These are phyloP conservation scores for Russula earlei DNA, from an alignment of 768 basidiomycete species.

Conservation along the genomic window DNA sequence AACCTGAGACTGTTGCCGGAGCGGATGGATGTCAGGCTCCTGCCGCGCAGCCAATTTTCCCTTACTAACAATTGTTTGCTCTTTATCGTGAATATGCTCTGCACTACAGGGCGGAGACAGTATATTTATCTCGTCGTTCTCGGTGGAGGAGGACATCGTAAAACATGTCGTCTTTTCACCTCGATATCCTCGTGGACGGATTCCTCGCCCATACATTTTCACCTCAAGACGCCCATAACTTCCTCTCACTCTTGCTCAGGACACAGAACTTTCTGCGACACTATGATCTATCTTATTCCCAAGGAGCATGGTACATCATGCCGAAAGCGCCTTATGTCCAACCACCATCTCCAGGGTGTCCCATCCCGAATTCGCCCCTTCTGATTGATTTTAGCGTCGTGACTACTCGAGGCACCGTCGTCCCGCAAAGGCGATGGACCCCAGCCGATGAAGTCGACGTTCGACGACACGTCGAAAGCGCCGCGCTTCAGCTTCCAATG, in stretches of 20 bases:
- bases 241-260: background rate
- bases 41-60: too few species aligned
- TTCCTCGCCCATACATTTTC: background rate
- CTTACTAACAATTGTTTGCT: too few species aligned
- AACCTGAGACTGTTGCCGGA: too few species aligned
- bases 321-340: background rate
- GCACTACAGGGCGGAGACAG: too few species aligned
- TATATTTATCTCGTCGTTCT: too few species aligned
- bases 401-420: background rate
- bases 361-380: background rate
- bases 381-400: background rate
- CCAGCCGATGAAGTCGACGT: constrained; percentile 3
- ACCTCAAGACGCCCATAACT: background rate
- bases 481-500: background rate
- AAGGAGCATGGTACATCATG: background rate
- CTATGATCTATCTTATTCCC: background rate
- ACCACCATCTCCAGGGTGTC: background rate
- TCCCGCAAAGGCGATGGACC: constrained; percentile 7
- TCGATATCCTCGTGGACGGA: constrained; percentile 1
- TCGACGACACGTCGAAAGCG: background rate
- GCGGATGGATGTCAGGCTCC: too few species aligned
- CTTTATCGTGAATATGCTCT: too few species aligned
- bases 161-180: background rate
- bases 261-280: background rate
- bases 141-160: too few species aligned